Evolutionary conservation across 306 rosid species (phyloP), one percentile per base, ranked within the genome.

Genomic region (Urtica urens): DNA sequence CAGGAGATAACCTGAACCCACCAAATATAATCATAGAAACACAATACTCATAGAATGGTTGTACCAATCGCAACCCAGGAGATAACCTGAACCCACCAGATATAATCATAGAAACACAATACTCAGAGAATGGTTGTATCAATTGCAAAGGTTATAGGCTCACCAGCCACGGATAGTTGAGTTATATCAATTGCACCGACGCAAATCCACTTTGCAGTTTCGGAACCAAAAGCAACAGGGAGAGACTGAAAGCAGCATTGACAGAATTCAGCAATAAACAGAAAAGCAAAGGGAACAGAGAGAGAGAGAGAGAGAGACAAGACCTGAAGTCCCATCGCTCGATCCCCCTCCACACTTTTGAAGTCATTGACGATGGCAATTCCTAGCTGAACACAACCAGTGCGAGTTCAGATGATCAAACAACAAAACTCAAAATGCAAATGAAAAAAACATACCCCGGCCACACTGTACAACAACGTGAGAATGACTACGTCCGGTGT

Each of bases 311-410:
- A 23, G 39, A 51, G 26, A 41, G 23, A 51, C 35, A 25, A 42
- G 35, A 90, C 97, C 97, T 90, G 97, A 70, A 90, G 94, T 44
- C 97, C 97, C 60, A 84, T 19, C 54, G 93, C 97, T 79, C 92
- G 81, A 66, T 90, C 97, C 47, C 97, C 97, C 68, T 90, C 95
- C 28, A 90, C 19, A 58, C 97, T 90, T 79, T 90, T 90, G 67
- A 90, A 90, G 73, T 90, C 97, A 55, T 90, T 90, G 51, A 90
- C 97, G 60, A 90, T 84, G 60, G 87, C 95, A 64, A 90, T 84
- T 40, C 97, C 97, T 71, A 85, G 69, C 97, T 90, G 73, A 30
- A 68, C 70, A 6, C 34, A n/a, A 24, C 17, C 1, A 24, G 24
- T 45, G 59, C 46, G 30, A 24, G 38, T 48, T 43, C 40, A 24